Base-by-base conservation (phyloP, 169 alveolate species). In the Amoebophrya sp. region DNA sequence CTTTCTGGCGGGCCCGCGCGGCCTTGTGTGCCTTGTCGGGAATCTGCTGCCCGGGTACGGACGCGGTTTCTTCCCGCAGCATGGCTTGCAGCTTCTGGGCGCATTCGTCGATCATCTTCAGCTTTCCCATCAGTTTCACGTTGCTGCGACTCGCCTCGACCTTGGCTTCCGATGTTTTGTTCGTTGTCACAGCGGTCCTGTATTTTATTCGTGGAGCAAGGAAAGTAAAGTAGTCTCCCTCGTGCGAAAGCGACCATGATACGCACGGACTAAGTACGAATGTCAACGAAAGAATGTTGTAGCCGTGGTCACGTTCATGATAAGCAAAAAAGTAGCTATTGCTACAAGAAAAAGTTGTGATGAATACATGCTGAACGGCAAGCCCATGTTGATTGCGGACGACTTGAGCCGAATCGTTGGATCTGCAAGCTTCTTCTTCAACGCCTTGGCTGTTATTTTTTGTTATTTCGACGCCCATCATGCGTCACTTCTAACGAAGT, bases 351-450 rank as follows among this genome's bases (percentile, higher is more conserved):
- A n/a, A n/a, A n/a, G n/a, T n/a, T n/a, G n/a, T n/a, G n/a, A n/a
- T n/a, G n/a, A n/a, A n/a, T 66, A 66, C 83, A 66, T 66, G 83
- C 83, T 66, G 35, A 66, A 66, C 1, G 83, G 83, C 83, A 66
- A 25, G 12, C 83, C 83, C 83, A 66, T 66, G 35, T 66, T 12
- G 29, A 66, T 66, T 2, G 83, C 35, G 32, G 83, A 66, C 83
- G 83, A 7, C 35, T 66, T 7, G 38, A 66, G 35, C 18, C 83
- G 29, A 18, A 25, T 25, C 10, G 83, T 25, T 7, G 83, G 83
- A n/a, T 66, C 83, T 25, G 83, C 83, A 2, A 66, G 1, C 32
- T 66, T 66, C 32, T 66, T 66, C 35, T 66, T 66, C 83, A 25
- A 2, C 35, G 83, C 83, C 10, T 7, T 25, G 7, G 83, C 83